Conservation (phyloP, 805 yeast genomes). For the Yarrowia deformans region DNA sequence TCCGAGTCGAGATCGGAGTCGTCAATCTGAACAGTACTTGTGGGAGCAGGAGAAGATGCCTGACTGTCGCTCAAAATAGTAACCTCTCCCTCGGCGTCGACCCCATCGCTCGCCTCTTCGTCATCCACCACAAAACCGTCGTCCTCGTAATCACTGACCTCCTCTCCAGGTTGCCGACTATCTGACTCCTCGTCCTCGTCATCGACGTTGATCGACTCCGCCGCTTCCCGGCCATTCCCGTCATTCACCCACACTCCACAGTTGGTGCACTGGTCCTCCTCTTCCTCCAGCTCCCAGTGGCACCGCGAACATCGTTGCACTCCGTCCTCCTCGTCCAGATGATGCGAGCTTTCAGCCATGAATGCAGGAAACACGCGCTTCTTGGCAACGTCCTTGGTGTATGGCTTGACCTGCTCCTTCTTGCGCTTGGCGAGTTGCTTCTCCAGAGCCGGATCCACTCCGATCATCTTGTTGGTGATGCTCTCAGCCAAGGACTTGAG, state of each 20-base stretch:
- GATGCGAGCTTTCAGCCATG: not conserved
- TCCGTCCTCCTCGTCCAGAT: conserved; percentile 29
- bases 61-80: conserved; percentile 13
- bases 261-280: conserved; percentile 13
- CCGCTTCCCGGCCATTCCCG: not conserved
- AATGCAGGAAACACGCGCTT: conserved; percentile 7
- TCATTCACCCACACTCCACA: conserved; percentile 36
- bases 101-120: conserved; percentile 9
- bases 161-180: conserved; percentile 10
- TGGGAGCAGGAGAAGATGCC: conserved; percentile 11
- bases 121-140: conserved; percentile 24
- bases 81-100: conserved; percentile 7
- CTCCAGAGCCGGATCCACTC: not conserved
- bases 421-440: not conserved
- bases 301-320: conserved; percentile 24
- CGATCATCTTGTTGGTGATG: conserved; percentile 1
- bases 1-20: conserved; percentile 29
- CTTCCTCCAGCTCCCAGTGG: conserved; percentile 38
- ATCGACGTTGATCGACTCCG: not conserved
- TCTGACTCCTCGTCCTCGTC: conserved; percentile 1
- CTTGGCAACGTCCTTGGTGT: conserved; percentile 7
- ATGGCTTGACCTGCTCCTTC: conserved; percentile 13
- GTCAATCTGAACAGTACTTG: conserved; percentile 4
- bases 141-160: conserved; percentile 18
- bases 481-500: not conserved